Base-by-base conservation (phyloP, 176 grass and related monocot species). In the Carex cristatella region DNA sequence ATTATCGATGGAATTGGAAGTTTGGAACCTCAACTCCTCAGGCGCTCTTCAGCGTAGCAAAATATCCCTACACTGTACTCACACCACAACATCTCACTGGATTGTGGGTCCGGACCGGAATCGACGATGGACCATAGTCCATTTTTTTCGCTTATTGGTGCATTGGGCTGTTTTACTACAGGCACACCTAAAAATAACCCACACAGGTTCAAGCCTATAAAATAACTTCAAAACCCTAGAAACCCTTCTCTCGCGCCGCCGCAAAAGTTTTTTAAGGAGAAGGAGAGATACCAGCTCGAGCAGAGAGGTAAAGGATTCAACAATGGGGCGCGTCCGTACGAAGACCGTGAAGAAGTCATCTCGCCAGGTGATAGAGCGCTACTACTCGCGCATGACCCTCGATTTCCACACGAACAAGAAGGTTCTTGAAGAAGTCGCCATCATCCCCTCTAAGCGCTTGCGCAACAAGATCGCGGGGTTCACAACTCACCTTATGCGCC, bases 381-480 rank as follows among this genome's bases (percentile, higher is more conserved):
- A 94, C 87, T 94, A 94, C 77, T 94, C 90, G 1, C 87, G 90
- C 4, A 97, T 97, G 90, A 97, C 94, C 46, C 88, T 97, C 0
- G 94, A 97, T 65, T 97, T 97, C 90, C 94, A 97, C 90, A 94
- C 79, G 7, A 97, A 94, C 94, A 92, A 97, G 85, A 97, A 94
- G 89, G 90, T 92, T 35, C 87, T 97, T 0, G 90, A 97, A 86
- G 94, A 97, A 83, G 92, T 97, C 3, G 88, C 92, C 8, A 94
- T 97, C 90, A 90, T 97, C 42, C 92, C 90, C 1, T 94, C 92
- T 1, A 97, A 97, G 94, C 83, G 94, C 1, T 87, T 92, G n/a
- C 88, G 92, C 35, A 94, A 94, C 92, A 97, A 97, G 92, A 91
- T 97, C 16, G 94, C 92, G 0, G 94, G 94, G 18, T 94, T 97